Evolutionary conservation across 805 yeast genomes (phyloP).

Genomic region (Candida morakotiae): DNA sequence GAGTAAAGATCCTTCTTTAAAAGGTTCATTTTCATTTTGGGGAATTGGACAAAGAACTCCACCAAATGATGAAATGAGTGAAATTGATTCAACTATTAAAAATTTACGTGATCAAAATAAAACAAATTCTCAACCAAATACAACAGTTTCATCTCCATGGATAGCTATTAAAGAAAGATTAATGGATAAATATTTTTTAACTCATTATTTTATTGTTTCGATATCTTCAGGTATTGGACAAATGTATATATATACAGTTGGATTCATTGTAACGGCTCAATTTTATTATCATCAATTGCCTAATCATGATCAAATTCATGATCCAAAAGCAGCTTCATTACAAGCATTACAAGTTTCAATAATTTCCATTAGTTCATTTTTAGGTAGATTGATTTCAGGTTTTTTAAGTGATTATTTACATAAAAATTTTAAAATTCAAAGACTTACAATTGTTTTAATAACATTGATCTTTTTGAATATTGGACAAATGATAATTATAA

Average conservation of each 20-base stretch:
- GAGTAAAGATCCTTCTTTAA: conserved; percentile 13
- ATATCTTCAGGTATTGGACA: conserved; percentile 63
- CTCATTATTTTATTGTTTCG: conserved; percentile 54
- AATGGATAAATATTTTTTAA: conserved; percentile 34
- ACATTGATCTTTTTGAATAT: conserved; percentile 33
- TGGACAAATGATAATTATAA: conserved; percentile 34
- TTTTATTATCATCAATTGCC: conserved; percentile 19
- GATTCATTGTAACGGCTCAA: conserved; percentile 58
- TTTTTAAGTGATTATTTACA: conserved; percentile 59
- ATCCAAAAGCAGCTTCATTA: conserved; percentile 31
- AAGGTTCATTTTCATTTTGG: conserved; percentile 39
- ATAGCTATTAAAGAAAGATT: conserved; percentile 18
- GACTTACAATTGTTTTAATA: conserved; percentile 60
- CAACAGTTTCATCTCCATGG: conserved; percentile 8
- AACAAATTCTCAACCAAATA: not conserved
- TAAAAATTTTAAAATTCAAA: conserved; percentile 47
- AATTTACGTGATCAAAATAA: conserved; percentile 8
- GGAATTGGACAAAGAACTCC: conserved; percentile 35
- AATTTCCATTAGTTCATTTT: conserved; percentile 59
- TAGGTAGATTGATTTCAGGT: conserved; percentile 64
- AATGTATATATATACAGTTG: conserved; percentile 68
- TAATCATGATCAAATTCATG: conserved; percentile 2
- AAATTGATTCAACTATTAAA: conserved; percentile 9
- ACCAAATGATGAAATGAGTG: conserved; percentile 5
- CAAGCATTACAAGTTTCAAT: conserved; percentile 73